phyloP scores from a whole-genome alignment of 2,329 filamentous ascomycete species.

The Ophiostoma perfectum region DNA sequence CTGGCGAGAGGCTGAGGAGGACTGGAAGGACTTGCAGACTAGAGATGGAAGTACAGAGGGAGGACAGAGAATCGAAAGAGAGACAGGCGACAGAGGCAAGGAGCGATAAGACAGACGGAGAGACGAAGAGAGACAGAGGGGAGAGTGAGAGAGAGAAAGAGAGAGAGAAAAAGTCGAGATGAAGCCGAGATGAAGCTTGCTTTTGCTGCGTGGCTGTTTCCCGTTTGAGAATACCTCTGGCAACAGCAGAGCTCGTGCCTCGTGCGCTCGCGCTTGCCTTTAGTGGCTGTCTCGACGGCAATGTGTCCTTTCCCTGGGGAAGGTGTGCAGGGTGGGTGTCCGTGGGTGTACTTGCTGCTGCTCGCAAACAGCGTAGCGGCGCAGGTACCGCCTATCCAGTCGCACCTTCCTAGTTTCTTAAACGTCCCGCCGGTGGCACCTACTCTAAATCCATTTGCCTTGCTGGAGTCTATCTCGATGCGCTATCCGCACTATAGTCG shows the following conservation, averaged over 20 bases:
- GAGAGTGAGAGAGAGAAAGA: not conserved
- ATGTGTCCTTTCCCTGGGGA: slow-evolving; percentile 7
- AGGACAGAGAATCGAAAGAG: not conserved
- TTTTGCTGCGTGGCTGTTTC: not conserved
- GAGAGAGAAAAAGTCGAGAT: not conserved
- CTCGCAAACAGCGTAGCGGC: not conserved
- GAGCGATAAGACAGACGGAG: not conserved
- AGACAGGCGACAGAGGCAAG: not conserved
- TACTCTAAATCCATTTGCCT: not conserved
- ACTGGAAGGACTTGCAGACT: not conserved
- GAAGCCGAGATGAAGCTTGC: not conserved
- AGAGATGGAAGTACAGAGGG: not conserved
- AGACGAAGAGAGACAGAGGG: no score
- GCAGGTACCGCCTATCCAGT: not conserved
- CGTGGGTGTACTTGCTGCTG: not conserved
- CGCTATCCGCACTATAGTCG: not conserved
- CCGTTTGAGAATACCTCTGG: not conserved
- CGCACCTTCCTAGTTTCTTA: slow-evolving; percentile 9
- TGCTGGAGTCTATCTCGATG: not conserved
- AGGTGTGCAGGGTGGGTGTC: not conserved
- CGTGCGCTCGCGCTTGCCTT: slow-evolving; percentile 1
- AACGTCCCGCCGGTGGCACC: slow-evolving; percentile 4
- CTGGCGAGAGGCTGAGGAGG: not conserved
- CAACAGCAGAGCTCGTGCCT: not conserved
- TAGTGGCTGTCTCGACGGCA: not conserved